Base-by-base conservation (phyloP, 2,329 filamentous ascomycete species). In the Ceratocystis destructans region DNA sequence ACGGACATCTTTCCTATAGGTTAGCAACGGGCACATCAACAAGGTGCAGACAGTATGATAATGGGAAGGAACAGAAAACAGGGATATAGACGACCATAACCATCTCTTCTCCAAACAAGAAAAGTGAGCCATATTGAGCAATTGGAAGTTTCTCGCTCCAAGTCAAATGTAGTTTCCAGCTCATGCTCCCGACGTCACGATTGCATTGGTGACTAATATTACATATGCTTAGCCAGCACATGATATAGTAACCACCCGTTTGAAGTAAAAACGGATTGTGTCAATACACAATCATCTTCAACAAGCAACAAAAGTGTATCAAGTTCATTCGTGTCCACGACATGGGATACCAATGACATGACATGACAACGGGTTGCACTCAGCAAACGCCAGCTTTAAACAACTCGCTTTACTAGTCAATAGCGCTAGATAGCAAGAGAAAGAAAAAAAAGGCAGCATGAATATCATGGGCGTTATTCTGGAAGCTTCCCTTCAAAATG, bases 1-100 rank as follows among this genome's bases (percentile, higher is more conserved):
- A 81, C 92, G 93, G 82, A 99, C 94, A 88, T 99, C 94, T 97
- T 96, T 76, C 75, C 73, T 59, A 44, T 31, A 61, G 64, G 66
- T 68, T 68, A 68, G 74, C 73, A 73, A 73, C 70, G 79, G 74
- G 81, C 77, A 66, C 31, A 62, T 37, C 28, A 5, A 62, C 5
- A 28, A 20, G 20, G 22, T 83, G 89, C 96, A 95, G 96, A 90
- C 80, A 83, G 81, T 10, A 12, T 41, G 15, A 78, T 79, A 80
- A 81, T 74, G 77, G 77, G 74, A 76, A 76, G 73, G 71, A 66
- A 78, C 80, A 82, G 82, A 82, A 82, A 85, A 83, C 78, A 61
- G 20, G 17, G 61, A 63, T 25, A 25, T 22, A 67, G 62, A 37
- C 28, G 64, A 55, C 65, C 55, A 28, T 46, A 20, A 64, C 17